Conservation (phyloP, 495 filamentous ascomycete genomes). For the Penicillium bovifimosum region DNA sequence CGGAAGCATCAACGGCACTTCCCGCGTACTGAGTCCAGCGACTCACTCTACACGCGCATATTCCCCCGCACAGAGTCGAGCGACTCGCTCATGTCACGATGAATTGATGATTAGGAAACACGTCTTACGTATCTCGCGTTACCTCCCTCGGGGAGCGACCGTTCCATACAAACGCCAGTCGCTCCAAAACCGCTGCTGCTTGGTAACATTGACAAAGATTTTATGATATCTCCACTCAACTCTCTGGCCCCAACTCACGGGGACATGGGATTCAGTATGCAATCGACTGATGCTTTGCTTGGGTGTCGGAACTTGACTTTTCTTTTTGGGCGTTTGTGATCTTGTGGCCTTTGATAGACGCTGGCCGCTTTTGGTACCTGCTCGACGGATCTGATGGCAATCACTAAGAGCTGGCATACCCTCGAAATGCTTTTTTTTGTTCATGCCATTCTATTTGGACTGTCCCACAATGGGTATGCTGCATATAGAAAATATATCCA, state of each 20-base stretch:
- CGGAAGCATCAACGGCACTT: slow-evolving; percentile 41
- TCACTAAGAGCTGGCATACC: slow-evolving; percentile 20
- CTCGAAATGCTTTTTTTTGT: slow-evolving; percentile 10
- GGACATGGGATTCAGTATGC: slow-evolving; percentile 11
- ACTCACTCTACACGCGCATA: slow-evolving; percentile 38
- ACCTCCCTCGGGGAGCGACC: slow-evolving; percentile 6
- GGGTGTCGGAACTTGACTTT: slow-evolving; percentile 1
- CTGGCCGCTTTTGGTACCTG: slow-evolving; percentile 7
- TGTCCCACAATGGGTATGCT: slow-evolving; percentile 19
- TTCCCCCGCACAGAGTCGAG: slow-evolving; percentile 42
- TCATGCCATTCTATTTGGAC: slow-evolving; percentile 11
- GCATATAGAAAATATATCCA: slow-evolving; percentile 30
- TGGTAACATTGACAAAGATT: slow-evolving; percentile 11
- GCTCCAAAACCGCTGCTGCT: slow-evolving; percentile 4
- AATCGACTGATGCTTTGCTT: slow-evolving; percentile 8
- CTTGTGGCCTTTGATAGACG: slow-evolving; percentile 18
- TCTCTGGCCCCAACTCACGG: slow-evolving; percentile 5
- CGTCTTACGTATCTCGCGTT: background rate
- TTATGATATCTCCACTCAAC: slow-evolving; percentile 7
- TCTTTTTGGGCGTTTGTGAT: slow-evolving; percentile 21
- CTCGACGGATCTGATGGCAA: slow-evolving; percentile 13
- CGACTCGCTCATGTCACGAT: slow-evolving; percentile 41
- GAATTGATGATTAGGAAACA: slow-evolving; percentile 11
- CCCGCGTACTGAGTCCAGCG: slow-evolving; percentile 41
- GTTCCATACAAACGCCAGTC: slow-evolving; percentile 12